Evolutionary conservation across 202 grass and related monocot genomes (phyloP), one percentile per base, ranked within the genome.

Genomic region (Miscanthus sacchariflorus): DNA sequence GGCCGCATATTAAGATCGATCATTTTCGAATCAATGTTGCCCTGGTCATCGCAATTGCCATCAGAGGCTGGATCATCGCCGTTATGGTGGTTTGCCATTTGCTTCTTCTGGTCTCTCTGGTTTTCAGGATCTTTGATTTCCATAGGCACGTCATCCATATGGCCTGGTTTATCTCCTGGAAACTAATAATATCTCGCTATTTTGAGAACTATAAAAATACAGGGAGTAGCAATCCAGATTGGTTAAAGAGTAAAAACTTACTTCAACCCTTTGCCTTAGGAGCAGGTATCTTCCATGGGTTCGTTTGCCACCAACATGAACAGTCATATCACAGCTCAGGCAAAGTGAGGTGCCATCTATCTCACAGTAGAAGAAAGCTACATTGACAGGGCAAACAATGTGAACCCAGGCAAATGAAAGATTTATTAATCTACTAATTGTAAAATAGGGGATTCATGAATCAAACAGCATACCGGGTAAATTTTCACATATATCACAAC

Each of bases 331-430:
- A 67, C 97, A 99, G 4, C 88, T 93, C 78, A 96, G 70, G 89
- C 97, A 99, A 86, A 99, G 90, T 63, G 97, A 99, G 74, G 93
- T 91, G 67, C 97, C 97, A 95, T 99, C 97, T 95, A 99, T 81
- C 59, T 92, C 97, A 82, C 97, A 99, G 73, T 96, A 96, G 88
- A 99, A 99, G 93, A 96, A 99, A 84, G 97, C 97, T 99, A 85
- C 56, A 91, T 77, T 46, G 27, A 91, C 74, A 78, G 13, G 14
- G 44, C 21, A 87, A 33, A 25, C 56, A 84, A 46, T 68, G 24
- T 38, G 3, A 65, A 80, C 17, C 58, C 17, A 70, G 12, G 63
- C 48, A 78, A 50, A 70, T 78, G 39, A 70, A 86, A 27, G 17
- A 74, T 71, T 54, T 25, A 65, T 65, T 65, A 18, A 19, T 73